Evolutionary conservation across 768 basidiomycete genomes (phyloP).

Genomic region (Coprinellus micaceus): DNA sequence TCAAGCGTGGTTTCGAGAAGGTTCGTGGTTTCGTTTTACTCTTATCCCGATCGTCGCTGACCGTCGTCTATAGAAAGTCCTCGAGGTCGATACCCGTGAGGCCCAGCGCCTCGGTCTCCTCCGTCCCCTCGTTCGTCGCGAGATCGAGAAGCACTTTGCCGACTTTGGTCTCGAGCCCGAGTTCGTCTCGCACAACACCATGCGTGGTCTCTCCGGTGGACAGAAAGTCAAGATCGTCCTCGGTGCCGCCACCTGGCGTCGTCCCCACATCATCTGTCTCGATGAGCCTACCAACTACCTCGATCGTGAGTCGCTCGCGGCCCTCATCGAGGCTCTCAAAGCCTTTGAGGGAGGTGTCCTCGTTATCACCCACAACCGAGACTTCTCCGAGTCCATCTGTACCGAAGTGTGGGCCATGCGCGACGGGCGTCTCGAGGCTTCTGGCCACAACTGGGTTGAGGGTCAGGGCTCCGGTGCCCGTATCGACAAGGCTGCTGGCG

Average conservation of each 20-base stretch:
- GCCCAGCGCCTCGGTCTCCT: slow-evolving; percentile 94
- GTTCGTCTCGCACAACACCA: slow-evolving; percentile 98
- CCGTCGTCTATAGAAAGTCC: slow-evolving; percentile 63
- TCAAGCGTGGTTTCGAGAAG: slow-evolving; percentile 99
- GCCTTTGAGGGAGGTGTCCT: slow-evolving; percentile 98
- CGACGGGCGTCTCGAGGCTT: slow-evolving; percentile 92
- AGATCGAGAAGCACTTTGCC: slow-evolving; percentile 99
- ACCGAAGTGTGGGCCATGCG: slow-evolving; percentile 99
- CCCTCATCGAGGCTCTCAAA: slow-evolving; percentile 97
- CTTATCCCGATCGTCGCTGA: slow-evolving; percentile 10
- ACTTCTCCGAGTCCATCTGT: slow-evolving; percentile 99
- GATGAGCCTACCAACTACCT: slow-evolving; percentile 99
- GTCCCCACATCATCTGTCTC: slow-evolving; percentile 94
- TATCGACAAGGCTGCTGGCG: slow-evolving; percentile 91
- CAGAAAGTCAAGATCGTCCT: slow-evolving; percentile 99
- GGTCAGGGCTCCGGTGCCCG: slow-evolving; percentile 93
- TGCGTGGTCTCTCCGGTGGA: slow-evolving; percentile 97
- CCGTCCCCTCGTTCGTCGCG: slow-evolving; percentile 94
- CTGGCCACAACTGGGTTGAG: slow-evolving; percentile 99
- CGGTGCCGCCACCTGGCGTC: slow-evolving; percentile 98
- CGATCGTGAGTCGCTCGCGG: slow-evolving; percentile 98
- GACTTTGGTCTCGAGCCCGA: slow-evolving; percentile 99
- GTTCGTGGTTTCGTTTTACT: slow-evolving; percentile 25
- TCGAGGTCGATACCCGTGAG: slow-evolving; percentile 96
- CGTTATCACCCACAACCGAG: slow-evolving; percentile 95